Percentiles rank a stretch among this genome's conserved stretches.
Conservation (phyloP, 2,329 filamentous ascomycete genomes). For the Hymenotorrendiella dingleyae region DNA sequence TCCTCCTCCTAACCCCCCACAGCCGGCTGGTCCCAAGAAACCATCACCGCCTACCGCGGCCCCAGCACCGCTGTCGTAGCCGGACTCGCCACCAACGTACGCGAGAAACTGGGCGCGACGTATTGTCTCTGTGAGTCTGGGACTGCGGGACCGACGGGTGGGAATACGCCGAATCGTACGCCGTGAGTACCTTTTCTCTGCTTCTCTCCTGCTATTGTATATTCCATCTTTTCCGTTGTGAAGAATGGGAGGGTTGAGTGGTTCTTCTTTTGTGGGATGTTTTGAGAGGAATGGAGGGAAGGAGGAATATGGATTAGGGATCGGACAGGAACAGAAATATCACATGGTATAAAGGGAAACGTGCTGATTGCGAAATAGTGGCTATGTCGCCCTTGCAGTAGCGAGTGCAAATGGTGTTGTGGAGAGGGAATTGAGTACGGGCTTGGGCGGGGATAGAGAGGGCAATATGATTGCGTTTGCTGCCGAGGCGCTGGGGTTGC, state of each 20-base stretch:
- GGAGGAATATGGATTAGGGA: background rate
- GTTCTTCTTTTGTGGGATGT: background rate
- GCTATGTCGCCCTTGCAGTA: constrained; percentile 60
- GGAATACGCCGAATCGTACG: constrained; percentile 47
- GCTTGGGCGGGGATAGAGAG: constrained; percentile 45
- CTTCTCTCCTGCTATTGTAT: too few relatives aligned
- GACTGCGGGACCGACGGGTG: constrained; percentile 58
- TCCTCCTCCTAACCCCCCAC: background rate
- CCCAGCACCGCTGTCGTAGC: constrained; percentile 53
- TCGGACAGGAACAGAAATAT: background rate
- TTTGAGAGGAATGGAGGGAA: too few relatives aligned
- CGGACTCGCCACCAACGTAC: constrained; percentile 49
- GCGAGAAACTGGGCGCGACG: constrained; percentile 48
- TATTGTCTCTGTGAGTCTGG: constrained; percentile 56
- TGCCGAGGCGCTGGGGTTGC: constrained; percentile 47
- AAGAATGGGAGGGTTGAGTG: background rate
- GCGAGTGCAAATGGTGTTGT: constrained; percentile 44
- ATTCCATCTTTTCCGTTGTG: too few relatives aligned
- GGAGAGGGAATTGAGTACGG: constrained; percentile 51
- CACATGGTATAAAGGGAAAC: background rate
- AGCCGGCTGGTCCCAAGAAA: constrained; percentile 53
- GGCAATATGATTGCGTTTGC: constrained; percentile 60
- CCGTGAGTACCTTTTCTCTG: constrained; percentile 37
- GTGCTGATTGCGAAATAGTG: constrained; percentile 31
- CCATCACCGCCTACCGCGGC: constrained; percentile 48